These are phyloP conservation scores for Daldinia decipiens DNA, from an alignment of 495 filamentous ascomycete species.

Conservation along the genomic window DNA sequence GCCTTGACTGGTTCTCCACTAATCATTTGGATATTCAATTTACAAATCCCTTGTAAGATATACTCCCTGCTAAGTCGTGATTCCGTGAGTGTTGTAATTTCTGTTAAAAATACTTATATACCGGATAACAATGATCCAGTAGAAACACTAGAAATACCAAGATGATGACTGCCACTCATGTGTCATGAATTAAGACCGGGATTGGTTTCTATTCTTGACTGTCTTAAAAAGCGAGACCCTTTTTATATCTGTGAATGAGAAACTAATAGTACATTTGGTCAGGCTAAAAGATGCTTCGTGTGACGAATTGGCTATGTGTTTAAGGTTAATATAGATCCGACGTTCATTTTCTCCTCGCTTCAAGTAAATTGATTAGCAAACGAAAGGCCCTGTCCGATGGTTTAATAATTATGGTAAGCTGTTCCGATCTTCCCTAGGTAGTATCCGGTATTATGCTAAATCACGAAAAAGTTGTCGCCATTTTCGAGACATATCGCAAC, in stretches of 20 bases:
- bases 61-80: neutral
- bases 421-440: too few relatives aligned
- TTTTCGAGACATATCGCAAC: neutral
- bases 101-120: neutral
- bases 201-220: neutral
- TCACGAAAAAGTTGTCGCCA: slow-evolving; percentile 17
- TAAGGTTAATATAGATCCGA: neutral
- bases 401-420: too few relatives aligned
- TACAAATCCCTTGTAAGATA: too few relatives aligned
- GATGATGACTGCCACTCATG: neutral
- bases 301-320: neutral
- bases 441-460: neutral
- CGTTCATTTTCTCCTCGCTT: neutral
- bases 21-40: neutral
- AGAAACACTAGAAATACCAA: neutral
- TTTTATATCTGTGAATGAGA: neutral
- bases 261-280: neutral
- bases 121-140: neutral
- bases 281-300: neutral
- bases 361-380: neutral
- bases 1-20: neutral
- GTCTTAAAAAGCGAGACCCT: neutral
- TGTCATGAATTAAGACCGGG: neutral
- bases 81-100: neutral
- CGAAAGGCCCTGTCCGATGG: neutral